Evolutionary conservation across 495 filamentous ascomycete species (phyloP).

Genomic region (Penicillium soppii): DNA sequence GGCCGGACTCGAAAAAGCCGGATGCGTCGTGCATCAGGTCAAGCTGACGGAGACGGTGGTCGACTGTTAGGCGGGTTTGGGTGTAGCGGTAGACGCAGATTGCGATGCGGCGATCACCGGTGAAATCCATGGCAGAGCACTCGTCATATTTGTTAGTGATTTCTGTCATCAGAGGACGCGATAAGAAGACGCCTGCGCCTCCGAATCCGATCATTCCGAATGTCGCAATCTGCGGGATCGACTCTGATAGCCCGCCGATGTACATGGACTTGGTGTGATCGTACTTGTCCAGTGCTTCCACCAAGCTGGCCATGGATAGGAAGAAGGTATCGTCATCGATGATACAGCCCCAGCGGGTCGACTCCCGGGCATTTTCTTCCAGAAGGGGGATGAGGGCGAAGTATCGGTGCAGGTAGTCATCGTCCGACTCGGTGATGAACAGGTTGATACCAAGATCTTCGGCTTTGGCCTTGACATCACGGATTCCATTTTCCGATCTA

Average conservation of each 20-base stretch:
- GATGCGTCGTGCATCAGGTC: conserved; percentile 51
- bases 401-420: conserved; percentile 55
- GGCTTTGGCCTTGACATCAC: conserved; percentile 36
- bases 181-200: conserved; percentile 61
- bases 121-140: conserved; percentile 40
- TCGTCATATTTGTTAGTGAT: conserved; percentile 33
- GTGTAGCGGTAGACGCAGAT: conserved; percentile 55
- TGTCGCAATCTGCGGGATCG: conserved; percentile 45
- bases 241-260: conserved; percentile 58
- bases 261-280: conserved; percentile 49
- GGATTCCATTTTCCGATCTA: conserved; percentile 16
- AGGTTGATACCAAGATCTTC: conserved; percentile 50
- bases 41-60: conserved; percentile 53
- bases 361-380: conserved; percentile 40
- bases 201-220: conserved; percentile 58
- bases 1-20: conserved; percentile 56
- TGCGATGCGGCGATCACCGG: conserved; percentile 49
- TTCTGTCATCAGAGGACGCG: conserved; percentile 44
- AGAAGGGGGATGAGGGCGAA: conserved; percentile 58
- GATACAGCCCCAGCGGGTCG: conserved; percentile 59
- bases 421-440: conserved; percentile 47
- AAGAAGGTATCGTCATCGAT: conserved; percentile 75
- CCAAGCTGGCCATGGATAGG: conserved; percentile 49
- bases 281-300: conserved; percentile 44
- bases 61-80: conserved; percentile 45